A percentile compares a stretch with the other conserved stretches of the same genome.
phyloP scores from a whole-genome alignment of 495 filamentous ascomycete species.

The Evansstolkia leycettana region DNA sequence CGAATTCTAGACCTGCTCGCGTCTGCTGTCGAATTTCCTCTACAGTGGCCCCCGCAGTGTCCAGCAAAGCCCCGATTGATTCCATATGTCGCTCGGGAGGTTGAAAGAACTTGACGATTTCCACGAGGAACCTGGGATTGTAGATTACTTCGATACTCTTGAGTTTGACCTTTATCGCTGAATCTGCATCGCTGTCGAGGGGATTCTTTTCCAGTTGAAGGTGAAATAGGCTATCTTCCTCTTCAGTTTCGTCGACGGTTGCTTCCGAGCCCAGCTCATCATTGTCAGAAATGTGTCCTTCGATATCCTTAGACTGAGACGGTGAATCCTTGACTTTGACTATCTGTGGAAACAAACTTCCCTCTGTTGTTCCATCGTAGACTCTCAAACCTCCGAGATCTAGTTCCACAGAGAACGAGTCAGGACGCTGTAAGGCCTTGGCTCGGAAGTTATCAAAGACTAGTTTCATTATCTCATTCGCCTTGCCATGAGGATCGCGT shows the following conservation, averaged over 20 bases:
- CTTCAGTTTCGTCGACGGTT: conserved; percentile 37
- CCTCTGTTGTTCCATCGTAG: conserved; percentile 88
- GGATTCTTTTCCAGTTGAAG: conserved; percentile 90
- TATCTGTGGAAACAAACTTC: conserved; percentile 84
- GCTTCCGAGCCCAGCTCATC: conserved; percentile 47
- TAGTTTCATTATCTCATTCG: conserved; percentile 70
- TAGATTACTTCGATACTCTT: conserved; percentile 96
- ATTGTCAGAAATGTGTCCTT: conserved; percentile 37
- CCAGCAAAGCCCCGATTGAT: conserved; percentile 86
- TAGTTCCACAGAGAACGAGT: conserved; percentile 77
- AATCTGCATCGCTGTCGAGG: conserved; percentile 80
- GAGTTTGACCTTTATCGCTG: conserved; percentile 77
- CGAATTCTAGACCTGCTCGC: conserved; percentile 88
- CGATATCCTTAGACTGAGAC: conserved; percentile 30
- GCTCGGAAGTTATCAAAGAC: conserved; percentile 91
- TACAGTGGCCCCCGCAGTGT: conserved; percentile 88
- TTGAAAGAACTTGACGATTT: conserved; percentile 86
- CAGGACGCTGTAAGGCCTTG: conserved; percentile 73
- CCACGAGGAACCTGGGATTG: conserved; percentile 84
- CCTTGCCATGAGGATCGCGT: conserved; percentile 68
- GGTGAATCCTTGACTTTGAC: conserved; percentile 85
- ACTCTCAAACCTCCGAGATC: conserved; percentile 87
- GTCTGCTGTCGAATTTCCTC: conserved; percentile 92
- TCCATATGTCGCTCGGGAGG: conserved; percentile 97
- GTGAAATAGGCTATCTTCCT: conserved; percentile 76